Evolutionary conservation across 305 asterid genomes (phyloP), one percentile per base, ranked within the genome.

Genomic region (Fraxinus angustifolia): DNA sequence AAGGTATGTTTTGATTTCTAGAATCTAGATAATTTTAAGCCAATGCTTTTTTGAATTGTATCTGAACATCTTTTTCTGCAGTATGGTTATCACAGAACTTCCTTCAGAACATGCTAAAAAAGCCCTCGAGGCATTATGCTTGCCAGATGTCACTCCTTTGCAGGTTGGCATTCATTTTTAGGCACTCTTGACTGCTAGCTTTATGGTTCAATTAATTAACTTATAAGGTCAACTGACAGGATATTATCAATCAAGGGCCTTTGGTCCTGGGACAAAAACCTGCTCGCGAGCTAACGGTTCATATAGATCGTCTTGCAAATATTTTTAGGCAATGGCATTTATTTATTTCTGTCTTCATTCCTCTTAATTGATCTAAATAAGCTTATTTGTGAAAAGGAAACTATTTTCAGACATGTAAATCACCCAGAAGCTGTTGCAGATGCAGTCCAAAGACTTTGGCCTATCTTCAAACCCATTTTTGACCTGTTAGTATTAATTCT

Each of bases 361-460:
- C 82, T 76, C 60, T 67, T 31, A 33, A 19, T 82, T 60, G 45
- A 75, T 80, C 83, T 40, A 75, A 79, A 70, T 35, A 56, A 67
- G 75, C 60, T 65, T 84, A 48, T 35, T 83, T 68, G 74, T 82
- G 89, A 48, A 50, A 56, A 70, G 65, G 77, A 73, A 65, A 81
- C 78, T 62, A 35, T 83, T 78, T 88, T 86, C 93, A 96, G 99
- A 88, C 89, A 94, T 81, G 98, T 93, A 60, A 92, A 92, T 88
- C 97, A 96, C 82, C 99, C 98, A 6, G 98, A 96, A 89, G 98
- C 99, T 53, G 98, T 96, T 83, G 98, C 99, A 74, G 99, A 94
- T 90, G 94, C 98, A 83, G 93, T 96, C 84, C 97, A 93, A 86
- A 92, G 90, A 87, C 94, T 96, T 80, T 96, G 99, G 99, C 97